A percentile compares a stretch with the other conserved stretches of the same genome.
Evolutionary conservation across 768 basidiomycete species (phyloP).

Genomic region (Sistotremastrum niveocremeum): DNA sequence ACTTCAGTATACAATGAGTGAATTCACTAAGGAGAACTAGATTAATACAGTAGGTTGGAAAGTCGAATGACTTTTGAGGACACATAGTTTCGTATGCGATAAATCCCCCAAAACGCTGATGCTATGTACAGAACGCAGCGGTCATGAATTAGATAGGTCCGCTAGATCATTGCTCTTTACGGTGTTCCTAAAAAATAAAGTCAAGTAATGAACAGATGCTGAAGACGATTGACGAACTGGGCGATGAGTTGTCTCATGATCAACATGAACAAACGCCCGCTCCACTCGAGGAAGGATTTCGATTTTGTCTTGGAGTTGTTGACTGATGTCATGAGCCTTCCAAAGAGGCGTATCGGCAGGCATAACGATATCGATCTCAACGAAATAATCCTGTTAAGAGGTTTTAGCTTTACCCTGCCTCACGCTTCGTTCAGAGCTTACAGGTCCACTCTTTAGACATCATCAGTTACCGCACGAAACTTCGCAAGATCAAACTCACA

Average conservation of each 20-base stretch:
- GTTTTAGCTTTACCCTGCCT: slow-evolving; percentile 1
- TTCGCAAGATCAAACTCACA: slow-evolving; percentile 28
- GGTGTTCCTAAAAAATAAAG: too few relatives aligned
- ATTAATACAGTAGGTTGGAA: too few relatives aligned
- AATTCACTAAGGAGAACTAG: too few relatives aligned
- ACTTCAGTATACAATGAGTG: too few relatives aligned
- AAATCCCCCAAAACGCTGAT: too few relatives aligned
- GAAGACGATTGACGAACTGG: slow-evolving; percentile 28
- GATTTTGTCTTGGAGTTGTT: slow-evolving; percentile 77
- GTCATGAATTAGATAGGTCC: too few relatives aligned
- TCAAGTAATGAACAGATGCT: too few relatives aligned
- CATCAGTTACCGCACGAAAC: slow-evolving; percentile 7
- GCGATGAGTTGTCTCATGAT: slow-evolving; percentile 80
- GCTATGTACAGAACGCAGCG: too few relatives aligned
- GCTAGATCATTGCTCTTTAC: too few relatives aligned
- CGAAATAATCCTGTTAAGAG: slow-evolving; percentile 60
- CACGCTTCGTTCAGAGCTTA: slow-evolving; percentile 18
- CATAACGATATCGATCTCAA: slow-evolving; percentile 94
- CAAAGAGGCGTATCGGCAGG: slow-evolving; percentile 75
- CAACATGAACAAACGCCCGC: slow-evolving; percentile 89
- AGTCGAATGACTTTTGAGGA: too few relatives aligned
- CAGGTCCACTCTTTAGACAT: slow-evolving; percentile 51
- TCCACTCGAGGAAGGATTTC: slow-evolving; percentile 84
- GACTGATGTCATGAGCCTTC: slow-evolving; percentile 78
- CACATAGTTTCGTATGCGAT: too few relatives aligned